These are phyloP conservation scores for Jimgerdemannia lactiflua DNA, from an alignment of 192 early-diverging fungal genomes.

Conservation along the genomic window DNA sequence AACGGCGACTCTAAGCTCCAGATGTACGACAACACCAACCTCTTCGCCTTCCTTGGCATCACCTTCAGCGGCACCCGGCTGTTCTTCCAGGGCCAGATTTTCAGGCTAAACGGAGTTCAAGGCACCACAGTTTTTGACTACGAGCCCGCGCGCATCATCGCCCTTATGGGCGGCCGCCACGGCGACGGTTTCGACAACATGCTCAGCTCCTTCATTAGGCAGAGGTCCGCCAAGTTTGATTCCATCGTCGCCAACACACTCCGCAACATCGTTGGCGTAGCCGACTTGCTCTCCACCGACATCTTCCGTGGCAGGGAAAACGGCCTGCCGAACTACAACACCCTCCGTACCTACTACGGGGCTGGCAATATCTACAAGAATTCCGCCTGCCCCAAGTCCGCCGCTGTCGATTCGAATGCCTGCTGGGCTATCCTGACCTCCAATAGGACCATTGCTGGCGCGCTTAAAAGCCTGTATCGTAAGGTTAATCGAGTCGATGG, in stretches of 20 bases:
- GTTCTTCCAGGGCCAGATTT: not conserved
- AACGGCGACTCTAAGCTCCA: not conserved
- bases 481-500: conserved; percentile 7
- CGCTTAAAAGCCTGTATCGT: not conserved
- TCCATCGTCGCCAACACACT: conserved; percentile 6
- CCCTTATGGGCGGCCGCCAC: too few relatives aligned
- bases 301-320: conserved; percentile 5
- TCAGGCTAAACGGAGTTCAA: not conserved
- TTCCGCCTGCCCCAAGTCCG: conserved; percentile 8
- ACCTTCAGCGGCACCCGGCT: not conserved
- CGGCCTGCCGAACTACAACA: conserved; percentile 3
- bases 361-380: conserved; percentile 6
- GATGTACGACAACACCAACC: not conserved
- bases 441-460: conserved; percentile 1
- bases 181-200: conserved; percentile 7
- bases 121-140: too few relatives aligned
- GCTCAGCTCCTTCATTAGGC: not conserved
- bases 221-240: not conserved
- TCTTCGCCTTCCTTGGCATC: not conserved
- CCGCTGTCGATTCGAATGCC: not conserved
- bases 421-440: conserved; percentile 7
- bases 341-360: not conserved
- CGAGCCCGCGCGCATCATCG: too few relatives aligned
- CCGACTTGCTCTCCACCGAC: conserved; percentile 6
- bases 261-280: conserved; percentile 3